Evolutionary conservation across 2,329 filamentous ascomycete genomes (phyloP).

Genomic region (Alternaria triticina): DNA sequence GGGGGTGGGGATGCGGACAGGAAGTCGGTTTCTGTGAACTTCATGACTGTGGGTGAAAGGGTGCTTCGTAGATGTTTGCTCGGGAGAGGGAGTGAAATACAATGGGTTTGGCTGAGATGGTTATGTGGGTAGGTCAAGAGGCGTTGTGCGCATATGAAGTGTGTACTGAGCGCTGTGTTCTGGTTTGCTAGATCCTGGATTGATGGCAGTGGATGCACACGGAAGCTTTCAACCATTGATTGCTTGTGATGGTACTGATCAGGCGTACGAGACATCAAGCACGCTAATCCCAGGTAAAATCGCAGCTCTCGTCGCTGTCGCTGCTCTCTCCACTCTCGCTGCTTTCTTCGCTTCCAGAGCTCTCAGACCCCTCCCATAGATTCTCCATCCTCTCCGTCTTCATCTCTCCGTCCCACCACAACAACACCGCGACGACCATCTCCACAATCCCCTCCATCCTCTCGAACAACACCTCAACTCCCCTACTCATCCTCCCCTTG

Average conservation of each 20-base stretch:
- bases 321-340: not conserved
- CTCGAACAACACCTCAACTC: not conserved
- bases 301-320: not conserved
- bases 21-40: constrained; percentile 1
- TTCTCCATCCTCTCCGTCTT: not conserved
- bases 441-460: not conserved
- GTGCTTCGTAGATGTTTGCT: not conserved
- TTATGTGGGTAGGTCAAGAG: no score
- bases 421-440: not conserved
- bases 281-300: not conserved
- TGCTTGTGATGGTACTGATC: not conserved
- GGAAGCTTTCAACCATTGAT: not conserved
- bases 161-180: not conserved
- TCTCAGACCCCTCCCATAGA: not conserved
- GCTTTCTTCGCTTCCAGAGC: not conserved
- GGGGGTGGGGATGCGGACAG: not conserved
- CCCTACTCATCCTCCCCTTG: not conserved
- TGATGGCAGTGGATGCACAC: not conserved
- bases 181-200: no score
- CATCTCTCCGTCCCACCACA: not conserved
- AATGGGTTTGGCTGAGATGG: not conserved
- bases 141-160: not conserved
- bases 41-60: not conserved
- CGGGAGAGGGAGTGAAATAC: not conserved
- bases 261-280: not conserved